Evolutionary conservation across 805 yeast species (phyloP).

Genomic region (Wickerhamomyces alni): DNA sequence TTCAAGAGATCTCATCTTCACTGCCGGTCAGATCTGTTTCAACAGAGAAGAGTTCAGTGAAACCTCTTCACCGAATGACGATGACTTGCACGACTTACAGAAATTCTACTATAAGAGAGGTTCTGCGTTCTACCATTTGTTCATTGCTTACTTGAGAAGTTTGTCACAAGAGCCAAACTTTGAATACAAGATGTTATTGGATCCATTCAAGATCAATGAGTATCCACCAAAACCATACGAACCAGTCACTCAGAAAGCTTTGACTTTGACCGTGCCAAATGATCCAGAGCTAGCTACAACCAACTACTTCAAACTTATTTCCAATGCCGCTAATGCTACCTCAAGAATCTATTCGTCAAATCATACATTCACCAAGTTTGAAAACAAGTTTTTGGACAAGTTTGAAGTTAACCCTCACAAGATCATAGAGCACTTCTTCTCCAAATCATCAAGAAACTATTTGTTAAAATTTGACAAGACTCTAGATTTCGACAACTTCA

Average conservation of each 20-base stretch:
- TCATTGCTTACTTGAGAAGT: slow-evolving; percentile 28
- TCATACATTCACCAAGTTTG: slow-evolving; percentile 32
- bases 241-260: slow-evolving; percentile 29
- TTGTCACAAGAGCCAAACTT: slow-evolving; percentile 26
- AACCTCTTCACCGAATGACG: slow-evolving; percentile 10
- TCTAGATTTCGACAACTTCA: slow-evolving; percentile 24
- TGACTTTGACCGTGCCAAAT: slow-evolving; percentile 28
- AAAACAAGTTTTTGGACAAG: slow-evolving; percentile 34
- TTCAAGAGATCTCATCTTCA: slow-evolving; percentile 27
- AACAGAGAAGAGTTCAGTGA: slow-evolving; percentile 19
- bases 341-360: slow-evolving; percentile 26
- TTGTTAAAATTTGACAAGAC: slow-evolving; percentile 26
- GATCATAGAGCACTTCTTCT: slow-evolving; percentile 27
- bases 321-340: slow-evolving; percentile 30
- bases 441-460: slow-evolving; percentile 30
- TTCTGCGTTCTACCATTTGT: slow-evolving; percentile 27
- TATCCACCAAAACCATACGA: slow-evolving; percentile 29
- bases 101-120: slow-evolving; percentile 29
- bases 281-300: slow-evolving; percentile 16
- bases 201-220: slow-evolving; percentile 25
- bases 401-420: slow-evolving; percentile 34
- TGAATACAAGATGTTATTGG: slow-evolving; percentile 25
- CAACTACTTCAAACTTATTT: slow-evolving; percentile 28
- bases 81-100: slow-evolving; percentile 26
- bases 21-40: slow-evolving; percentile 33